Base-by-base conservation (phyloP, 768 basidiomycete genomes). In the Lactarius psammicola region DNA sequence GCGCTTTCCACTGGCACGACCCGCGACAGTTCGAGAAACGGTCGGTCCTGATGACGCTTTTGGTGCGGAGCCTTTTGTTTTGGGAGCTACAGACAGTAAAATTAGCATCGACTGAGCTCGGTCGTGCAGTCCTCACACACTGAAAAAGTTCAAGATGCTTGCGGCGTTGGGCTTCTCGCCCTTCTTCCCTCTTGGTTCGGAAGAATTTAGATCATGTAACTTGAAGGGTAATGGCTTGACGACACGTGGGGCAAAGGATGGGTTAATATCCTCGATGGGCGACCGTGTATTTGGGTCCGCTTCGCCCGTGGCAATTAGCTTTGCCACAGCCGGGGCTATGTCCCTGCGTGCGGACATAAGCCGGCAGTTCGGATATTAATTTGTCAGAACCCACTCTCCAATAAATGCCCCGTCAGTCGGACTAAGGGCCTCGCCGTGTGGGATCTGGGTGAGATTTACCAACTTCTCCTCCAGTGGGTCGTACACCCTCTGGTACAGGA, bases 401-500 rank as follows among this genome's bases (percentile, higher is more conserved):
- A 94, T 86, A 75, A 88, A 90, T 62, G 82, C 82, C 63, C 93
- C 87, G n/a, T 80, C 78, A 64, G 82, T 83, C 18, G 81, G 79
- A 69, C 84, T 82, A 82, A 85, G 87, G 7, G 76, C 72, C 28
- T 77, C 80, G n/a, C 72, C 81, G 36, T 78, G 81, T 0, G 90
- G 80, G 9, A 83, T 72, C 1, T 86, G 84, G 30, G 82, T 86
- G 65, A 98, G 75, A 73, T 90, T 84, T 1, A 93, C 88, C 17
- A 98, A 78, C 63, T 75, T 79, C 74, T 87, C 80, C 38, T 78
- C 68, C 26, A 78, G 68, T 0, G 96, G 94, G 76, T 92, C 89
- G 75, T 90, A 99, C 46, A 98, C 94, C 62, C 94, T 81, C 72
- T 98, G 97, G 75, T 98, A 88, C 59, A 92, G 78, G 73, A 98